Conservation (phyloP, 2,329 filamentous ascomycete species). For the Kalmusia sp. region DNA sequence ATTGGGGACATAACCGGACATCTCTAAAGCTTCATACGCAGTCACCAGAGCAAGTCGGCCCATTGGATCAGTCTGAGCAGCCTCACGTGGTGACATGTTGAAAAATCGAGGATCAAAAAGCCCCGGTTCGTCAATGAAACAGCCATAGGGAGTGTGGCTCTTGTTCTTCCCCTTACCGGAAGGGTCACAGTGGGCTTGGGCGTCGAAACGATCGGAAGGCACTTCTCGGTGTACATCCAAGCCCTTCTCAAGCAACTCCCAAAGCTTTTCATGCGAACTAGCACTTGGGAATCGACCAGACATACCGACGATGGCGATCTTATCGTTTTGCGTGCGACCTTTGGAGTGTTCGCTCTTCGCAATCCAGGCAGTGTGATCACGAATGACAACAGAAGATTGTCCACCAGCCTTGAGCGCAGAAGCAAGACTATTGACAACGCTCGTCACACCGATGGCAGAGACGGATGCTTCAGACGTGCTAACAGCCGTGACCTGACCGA, state of each 20-base stretch:
- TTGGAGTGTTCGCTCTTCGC: constrained; percentile 32
- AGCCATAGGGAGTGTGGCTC: constrained; percentile 77
- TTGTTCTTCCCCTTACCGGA: constrained; percentile 78
- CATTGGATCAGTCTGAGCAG: constrained; percentile 81
- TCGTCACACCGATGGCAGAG: constrained; percentile 59
- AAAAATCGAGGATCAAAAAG: constrained; percentile 85
- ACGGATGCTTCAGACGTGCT: constrained; percentile 53
- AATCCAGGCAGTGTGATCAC: constrained; percentile 55
- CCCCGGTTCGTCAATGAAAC: constrained; percentile 77
- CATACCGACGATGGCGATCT: constrained; percentile 87
- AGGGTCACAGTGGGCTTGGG: constrained; percentile 73
- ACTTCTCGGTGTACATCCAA: constrained; percentile 75
- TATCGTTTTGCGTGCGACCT: constrained; percentile 64
- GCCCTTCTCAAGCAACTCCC: constrained; percentile 77
- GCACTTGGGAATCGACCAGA: constrained; percentile 79
- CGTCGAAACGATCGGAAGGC: constrained; percentile 76
- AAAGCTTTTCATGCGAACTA: constrained; percentile 73
- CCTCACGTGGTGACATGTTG: constrained; percentile 85
- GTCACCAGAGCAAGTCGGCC: constrained; percentile 78
- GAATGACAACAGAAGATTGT: constrained; percentile 50
- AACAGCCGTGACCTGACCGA: constrained; percentile 54
- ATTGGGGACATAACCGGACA: constrained; percentile 78
- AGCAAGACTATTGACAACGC: constrained; percentile 62
- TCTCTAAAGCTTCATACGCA: constrained; percentile 82
- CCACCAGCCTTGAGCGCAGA: constrained; percentile 61